Conservation (phyloP, 768 basidiomycete species). For the Amanita brunnescens region DNA sequence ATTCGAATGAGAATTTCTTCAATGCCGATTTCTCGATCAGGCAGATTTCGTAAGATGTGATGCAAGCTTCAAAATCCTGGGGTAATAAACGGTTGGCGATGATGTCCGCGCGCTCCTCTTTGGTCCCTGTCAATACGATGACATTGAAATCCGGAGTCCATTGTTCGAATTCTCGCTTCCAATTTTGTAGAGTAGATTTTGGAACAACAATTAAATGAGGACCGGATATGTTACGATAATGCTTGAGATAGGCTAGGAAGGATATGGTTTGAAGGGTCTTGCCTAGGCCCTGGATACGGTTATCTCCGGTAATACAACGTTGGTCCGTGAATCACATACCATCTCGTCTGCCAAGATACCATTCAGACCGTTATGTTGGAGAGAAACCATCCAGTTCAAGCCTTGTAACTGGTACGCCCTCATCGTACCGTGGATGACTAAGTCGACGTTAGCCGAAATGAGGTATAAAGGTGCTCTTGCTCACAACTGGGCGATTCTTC, state of each 20-base stretch:
- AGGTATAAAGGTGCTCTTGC: conserved; percentile 14
- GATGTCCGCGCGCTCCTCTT: conserved; percentile 81
- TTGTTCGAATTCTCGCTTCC: conserved; percentile 84
- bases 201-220: conserved; percentile 96
- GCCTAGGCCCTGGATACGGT: conserved; percentile 67
- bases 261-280: conserved; percentile 98
- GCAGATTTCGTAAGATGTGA: conserved; percentile 96
- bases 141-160: conserved; percentile 90
- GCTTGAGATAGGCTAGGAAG: conserved; percentile 91
- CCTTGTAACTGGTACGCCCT: conserved; percentile 93
- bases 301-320: not conserved
- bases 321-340: conserved; percentile 29
- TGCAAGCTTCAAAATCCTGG: conserved; percentile 87
- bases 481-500: conserved; percentile 88
- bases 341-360: conserved; percentile 98
- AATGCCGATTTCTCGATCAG: conserved; percentile 89
- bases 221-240: conserved; percentile 64
- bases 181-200: conserved; percentile 97
- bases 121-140: conserved; percentile 74
- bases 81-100: conserved; percentile 73
- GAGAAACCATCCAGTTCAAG: conserved; percentile 93
- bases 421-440: conserved; percentile 78
- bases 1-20: conserved; percentile 94
- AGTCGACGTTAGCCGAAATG: not conserved
- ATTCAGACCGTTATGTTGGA: conserved; percentile 94